Conservation (phyloP, 139 green algal genomes). For the Tetradesmus lagerheimii region DNA sequence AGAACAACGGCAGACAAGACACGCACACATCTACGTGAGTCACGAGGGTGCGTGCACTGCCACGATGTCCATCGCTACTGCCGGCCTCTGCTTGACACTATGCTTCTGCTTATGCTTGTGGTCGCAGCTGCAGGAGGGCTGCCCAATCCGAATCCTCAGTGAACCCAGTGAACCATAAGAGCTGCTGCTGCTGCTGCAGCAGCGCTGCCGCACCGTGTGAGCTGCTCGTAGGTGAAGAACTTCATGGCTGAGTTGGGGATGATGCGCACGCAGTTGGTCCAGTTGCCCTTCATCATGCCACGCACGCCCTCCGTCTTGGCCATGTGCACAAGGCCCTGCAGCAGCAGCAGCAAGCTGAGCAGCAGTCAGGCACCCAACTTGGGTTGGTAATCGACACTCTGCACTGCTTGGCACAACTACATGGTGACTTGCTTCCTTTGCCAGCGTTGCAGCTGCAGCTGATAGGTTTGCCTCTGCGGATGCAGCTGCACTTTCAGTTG, state of each 20-base stretch:
- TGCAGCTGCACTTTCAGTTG: not conserved
- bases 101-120: too few relatives aligned
- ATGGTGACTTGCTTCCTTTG: not conserved
- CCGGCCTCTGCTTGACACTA: too few relatives aligned
- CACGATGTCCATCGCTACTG: too few relatives aligned
- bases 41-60: too few relatives aligned
- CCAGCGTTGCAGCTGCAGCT: not conserved
- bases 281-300: constrained; percentile 98
- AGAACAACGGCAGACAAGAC: not conserved
- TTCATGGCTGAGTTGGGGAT: constrained; percentile 98
- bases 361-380: not conserved
- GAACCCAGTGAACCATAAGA: not conserved
- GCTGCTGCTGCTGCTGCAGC: not conserved
- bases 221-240: constrained; percentile 97
- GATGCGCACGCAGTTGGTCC: constrained; percentile 98
- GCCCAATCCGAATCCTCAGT: too few relatives aligned
- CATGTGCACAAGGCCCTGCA: constrained; percentile 91
- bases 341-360: not conserved
- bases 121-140: too few relatives aligned
- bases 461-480: too few relatives aligned
- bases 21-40: too few relatives aligned
- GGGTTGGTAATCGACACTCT: not conserved
- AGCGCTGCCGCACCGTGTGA: constrained; percentile 68
- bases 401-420: not conserved
- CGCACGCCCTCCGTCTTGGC: constrained; percentile 83